These are phyloP conservation scores for Eutypella sp. DNA, from an alignment of 2,329 filamentous ascomycete species.

Conservation along the genomic window DNA sequence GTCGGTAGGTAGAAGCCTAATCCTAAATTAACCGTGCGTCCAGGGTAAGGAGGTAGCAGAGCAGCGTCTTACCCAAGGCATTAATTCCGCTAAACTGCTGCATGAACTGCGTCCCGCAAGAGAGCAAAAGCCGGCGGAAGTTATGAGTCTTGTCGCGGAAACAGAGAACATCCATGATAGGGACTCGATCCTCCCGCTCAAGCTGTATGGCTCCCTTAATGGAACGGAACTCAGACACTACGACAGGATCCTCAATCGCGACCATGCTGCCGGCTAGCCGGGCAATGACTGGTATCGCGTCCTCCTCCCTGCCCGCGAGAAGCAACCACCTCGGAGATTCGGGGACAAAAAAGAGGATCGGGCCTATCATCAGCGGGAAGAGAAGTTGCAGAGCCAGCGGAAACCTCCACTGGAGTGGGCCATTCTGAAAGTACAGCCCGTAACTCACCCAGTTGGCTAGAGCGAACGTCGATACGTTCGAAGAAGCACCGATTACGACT, in stretches of 20 bases:
- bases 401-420: slow-evolving; percentile 31
- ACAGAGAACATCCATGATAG: slow-evolving; percentile 29
- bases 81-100: slow-evolving; percentile 42
- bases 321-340: slow-evolving; percentile 41
- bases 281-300: slow-evolving; percentile 43
- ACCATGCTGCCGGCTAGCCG: slow-evolving; percentile 43
- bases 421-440: slow-evolving; percentile 27
- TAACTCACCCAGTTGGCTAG: slow-evolving; percentile 46
- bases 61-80: slow-evolving; percentile 20
- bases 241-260: slow-evolving; percentile 17
- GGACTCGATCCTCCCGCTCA: slow-evolving; percentile 29
- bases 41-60: slow-evolving; percentile 8
- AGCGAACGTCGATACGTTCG: slow-evolving; percentile 33
- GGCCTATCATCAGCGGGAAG: slow-evolving; percentile 31
- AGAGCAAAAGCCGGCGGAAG: slow-evolving; percentile 31
- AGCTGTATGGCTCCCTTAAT: slow-evolving; percentile 31
- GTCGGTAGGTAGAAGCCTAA: slow-evolving; percentile 45
- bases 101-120: slow-evolving; percentile 43
- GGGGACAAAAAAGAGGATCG: slow-evolving; percentile 25
- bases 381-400: slow-evolving; percentile 32
- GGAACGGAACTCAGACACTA: slow-evolving; percentile 30
- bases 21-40: slow-evolving; percentile 3
- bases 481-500: slow-evolving; percentile 24
- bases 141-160: slow-evolving; percentile 33
- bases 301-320: slow-evolving; percentile 42